Conservation (phyloP, 257 asterid genomes). For the Solanum chilense region DNA sequence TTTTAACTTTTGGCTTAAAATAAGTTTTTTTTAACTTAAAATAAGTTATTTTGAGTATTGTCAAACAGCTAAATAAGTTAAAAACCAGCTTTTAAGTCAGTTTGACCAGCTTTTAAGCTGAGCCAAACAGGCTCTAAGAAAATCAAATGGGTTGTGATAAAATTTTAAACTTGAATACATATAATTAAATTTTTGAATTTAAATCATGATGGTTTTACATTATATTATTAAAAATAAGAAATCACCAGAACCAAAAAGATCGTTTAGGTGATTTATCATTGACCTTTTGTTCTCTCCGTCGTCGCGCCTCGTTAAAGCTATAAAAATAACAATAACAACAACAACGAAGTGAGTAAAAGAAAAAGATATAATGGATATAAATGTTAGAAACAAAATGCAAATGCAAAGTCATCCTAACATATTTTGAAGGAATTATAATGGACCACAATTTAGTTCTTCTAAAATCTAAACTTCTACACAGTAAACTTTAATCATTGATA, state of each 20-base stretch:
- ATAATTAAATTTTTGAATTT: not conserved
- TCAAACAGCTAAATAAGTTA: too few relatives aligned
- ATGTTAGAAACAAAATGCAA: not conserved
- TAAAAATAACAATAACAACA: not conserved
- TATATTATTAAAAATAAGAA: not conserved
- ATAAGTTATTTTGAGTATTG: too few relatives aligned
- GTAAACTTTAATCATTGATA: accelerated
- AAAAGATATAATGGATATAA: not conserved
- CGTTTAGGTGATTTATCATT: not conserved
- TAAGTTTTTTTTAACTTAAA: too few relatives aligned
- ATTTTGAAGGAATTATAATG: not conserved
- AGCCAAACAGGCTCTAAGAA: too few relatives aligned
- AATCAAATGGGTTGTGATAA: not conserved
- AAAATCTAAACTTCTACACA: not conserved
- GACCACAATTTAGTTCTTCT: not conserved
- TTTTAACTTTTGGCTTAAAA: too few relatives aligned
- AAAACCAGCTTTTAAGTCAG: too few relatives aligned
- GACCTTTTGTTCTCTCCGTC: not conserved
- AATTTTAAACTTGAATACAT: not conserved
- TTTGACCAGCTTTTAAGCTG: too few relatives aligned
- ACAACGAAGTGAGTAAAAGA: not conserved
- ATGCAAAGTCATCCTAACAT: not conserved
- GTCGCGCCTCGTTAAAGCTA: not conserved
- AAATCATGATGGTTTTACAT: accelerated
- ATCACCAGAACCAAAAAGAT: not conserved